Evolutionary conservation across 441 rosid species (phyloP), one percentile per base, ranked within the genome.

Genomic region (Oxalis stricta): DNA sequence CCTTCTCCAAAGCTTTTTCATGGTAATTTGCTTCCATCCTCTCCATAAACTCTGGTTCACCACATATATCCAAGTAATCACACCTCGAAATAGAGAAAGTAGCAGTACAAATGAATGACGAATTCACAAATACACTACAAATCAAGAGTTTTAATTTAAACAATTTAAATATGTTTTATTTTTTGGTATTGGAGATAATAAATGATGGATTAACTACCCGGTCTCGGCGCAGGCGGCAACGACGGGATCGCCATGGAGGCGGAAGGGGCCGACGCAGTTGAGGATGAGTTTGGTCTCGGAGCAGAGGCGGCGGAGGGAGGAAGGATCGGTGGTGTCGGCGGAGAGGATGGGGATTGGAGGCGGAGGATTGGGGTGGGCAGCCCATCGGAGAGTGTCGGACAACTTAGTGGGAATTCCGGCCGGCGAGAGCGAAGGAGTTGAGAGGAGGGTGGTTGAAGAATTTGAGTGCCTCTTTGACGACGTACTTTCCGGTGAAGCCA

Each of bases 1-100:
- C 85, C 2, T 65, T 73, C 70, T 73, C 76, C 45, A 55, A 44
- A 1, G 91, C 95, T 58, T 58, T 66, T 33, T 69, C 81, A 29
- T 84, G 88, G 64, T 70, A 79, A 26, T 63, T 60, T 14, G 65
- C 77, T 72, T 84, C 88, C 75, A 77, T 64, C 51, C 59, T 66
- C 77, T 82, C 95, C 86, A 82, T 84, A 49, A 84, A 88, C 73
- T 82, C 97, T 21, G 94, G 95, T 61, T 88, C 94, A 34, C 95
- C 97, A 65, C 73, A 65, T 47, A 79, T 82, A 66, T 88, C 95
- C 84, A 82, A 63, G 71, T 82, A 88, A 65, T 84, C 94, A 60
- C 86, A 80, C 58, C 89, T 77, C 55, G 20, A 12, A 28, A 43
- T 13, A 13, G 31, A 19, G 10, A 32, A 7, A 41, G 11, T n/a